A percentile compares a stretch with the other conserved stretches of the same genome.
Evolutionary conservation across 495 filamentous ascomycete species (phyloP).

Genomic region (Neurospora terricola): DNA sequence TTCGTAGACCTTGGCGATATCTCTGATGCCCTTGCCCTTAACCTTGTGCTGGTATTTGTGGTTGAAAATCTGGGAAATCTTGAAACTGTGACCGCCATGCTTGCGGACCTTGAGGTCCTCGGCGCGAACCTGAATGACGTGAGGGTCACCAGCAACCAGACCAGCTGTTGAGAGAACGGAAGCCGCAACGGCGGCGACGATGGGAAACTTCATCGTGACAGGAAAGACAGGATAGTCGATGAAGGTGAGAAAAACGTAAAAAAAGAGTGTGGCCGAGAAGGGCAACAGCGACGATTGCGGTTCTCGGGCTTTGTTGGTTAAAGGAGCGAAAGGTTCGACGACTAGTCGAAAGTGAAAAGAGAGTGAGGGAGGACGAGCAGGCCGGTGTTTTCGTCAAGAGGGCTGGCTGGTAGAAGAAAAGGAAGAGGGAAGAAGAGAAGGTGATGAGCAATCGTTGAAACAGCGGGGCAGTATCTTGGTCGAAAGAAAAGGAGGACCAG

Average conservation of each 20-base stretch:
- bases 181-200: slow-evolving; percentile 16
- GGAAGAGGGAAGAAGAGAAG: not conserved
- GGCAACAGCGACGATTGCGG: not conserved
- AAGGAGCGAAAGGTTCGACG: slow-evolving; percentile 1
- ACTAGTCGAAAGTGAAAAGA: not conserved
- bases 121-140: slow-evolving; percentile 8
- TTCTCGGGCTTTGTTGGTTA: not conserved
- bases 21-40: slow-evolving; percentile 28
- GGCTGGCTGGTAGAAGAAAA: slow-evolving; percentile 1
- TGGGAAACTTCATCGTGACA: slow-evolving; percentile 15
- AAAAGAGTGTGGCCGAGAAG: not conserved
- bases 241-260: slow-evolving; percentile 1
- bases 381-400: not conserved
- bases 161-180: slow-evolving; percentile 18
- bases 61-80: slow-evolving; percentile 32
- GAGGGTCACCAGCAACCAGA: slow-evolving; percentile 15
- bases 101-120: slow-evolving; percentile 21
- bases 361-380: not conserved
- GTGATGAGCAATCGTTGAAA: not conserved
- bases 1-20: slow-evolving; percentile 31
- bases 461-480: slow-evolving; percentile 3
- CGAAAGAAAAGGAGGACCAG: slow-evolving; percentile 8
- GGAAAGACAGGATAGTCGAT: not conserved
- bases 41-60: slow-evolving; percentile 24
- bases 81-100: slow-evolving; percentile 31